A percentile compares a stretch with the other conserved stretches of the same genome.
phyloP scores from a whole-genome alignment of 352 stramenopile genomes.

The Phytophthora tentaculata region DNA sequence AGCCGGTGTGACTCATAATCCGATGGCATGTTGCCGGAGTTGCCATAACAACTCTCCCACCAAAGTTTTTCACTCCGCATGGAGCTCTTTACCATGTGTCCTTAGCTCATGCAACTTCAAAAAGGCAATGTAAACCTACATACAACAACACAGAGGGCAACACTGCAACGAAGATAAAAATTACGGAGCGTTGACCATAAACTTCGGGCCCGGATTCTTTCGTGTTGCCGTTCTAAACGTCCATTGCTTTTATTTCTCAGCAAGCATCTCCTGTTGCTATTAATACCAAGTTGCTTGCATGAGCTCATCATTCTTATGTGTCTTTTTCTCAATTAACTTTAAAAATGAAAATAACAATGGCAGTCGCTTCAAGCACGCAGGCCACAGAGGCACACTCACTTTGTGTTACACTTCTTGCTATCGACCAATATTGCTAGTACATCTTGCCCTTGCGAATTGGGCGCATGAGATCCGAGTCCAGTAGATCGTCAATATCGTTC shows the following conservation, averaged over 20 bases:
- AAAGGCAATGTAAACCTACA: constrained; percentile 2
- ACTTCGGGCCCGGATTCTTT: constrained; percentile 22
- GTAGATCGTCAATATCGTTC: constrained; percentile 60
- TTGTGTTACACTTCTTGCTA: constrained; percentile 10
- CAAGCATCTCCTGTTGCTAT: constrained; percentile 23
- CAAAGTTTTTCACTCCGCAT: neutral
- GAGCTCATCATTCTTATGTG: constrained; percentile 6
- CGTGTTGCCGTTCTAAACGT: constrained; percentile 14
- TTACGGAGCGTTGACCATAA: neutral
- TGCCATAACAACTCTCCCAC: constrained; percentile 10
- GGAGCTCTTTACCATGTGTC: no score
- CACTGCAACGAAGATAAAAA: no score
- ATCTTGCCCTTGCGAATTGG: constrained; percentile 67
- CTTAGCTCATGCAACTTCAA: no score
- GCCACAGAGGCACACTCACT: constrained; percentile 17
- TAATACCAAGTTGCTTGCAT: no score
- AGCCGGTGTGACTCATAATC: no score
- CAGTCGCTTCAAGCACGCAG: constrained; percentile 17
- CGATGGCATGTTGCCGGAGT: no score
- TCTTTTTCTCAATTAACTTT: constrained; percentile 20
- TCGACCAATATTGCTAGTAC: constrained; percentile 39
- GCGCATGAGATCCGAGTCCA: constrained; percentile 65
- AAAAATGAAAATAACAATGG: constrained; percentile 31
- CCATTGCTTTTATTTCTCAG: constrained; percentile 28
- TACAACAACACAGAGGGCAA: neutral